These are phyloP conservation scores for Combretum micranthum DNA, from an alignment of 345 rosid species.

Conservation along the genomic window DNA sequence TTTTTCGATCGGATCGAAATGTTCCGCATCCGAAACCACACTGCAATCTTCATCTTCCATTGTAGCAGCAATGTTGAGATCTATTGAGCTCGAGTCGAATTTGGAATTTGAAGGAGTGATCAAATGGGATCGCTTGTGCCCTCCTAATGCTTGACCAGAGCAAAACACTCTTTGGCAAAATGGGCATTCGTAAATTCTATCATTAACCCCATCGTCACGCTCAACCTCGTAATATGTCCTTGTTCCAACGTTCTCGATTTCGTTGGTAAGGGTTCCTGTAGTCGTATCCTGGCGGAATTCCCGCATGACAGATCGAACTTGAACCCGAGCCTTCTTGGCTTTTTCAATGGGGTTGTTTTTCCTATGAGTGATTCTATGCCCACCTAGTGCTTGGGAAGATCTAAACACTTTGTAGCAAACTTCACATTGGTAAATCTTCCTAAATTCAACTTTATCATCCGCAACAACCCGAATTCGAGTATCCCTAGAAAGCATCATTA, in stretches of 20 bases:
- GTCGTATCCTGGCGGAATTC: no score
- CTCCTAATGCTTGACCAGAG: slow-evolving; percentile 33
- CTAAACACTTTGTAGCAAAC: neutral
- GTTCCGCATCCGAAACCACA: slow-evolving; percentile 21
- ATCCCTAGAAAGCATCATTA: slow-evolving; percentile 27
- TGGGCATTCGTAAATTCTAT: slow-evolving; percentile 23
- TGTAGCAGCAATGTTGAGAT: slow-evolving; percentile 32
- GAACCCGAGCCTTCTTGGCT: neutral
- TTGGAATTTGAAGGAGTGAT: neutral
- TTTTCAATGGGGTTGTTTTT: neutral
- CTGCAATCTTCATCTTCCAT: slow-evolving; percentile 26
- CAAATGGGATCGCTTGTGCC: slow-evolving; percentile 27
- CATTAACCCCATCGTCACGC: neutral
- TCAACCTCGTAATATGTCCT: no score
- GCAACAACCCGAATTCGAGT: slow-evolving; percentile 2
- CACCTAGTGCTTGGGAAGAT: neutral
- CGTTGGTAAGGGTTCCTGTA: no score
- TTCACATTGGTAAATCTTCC: neutral
- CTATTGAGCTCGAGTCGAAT: slow-evolving; percentile 10
- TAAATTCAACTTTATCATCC: neutral
- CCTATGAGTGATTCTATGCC: neutral
- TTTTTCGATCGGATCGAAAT: no score
- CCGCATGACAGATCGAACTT: no score
- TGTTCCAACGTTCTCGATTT: no score
- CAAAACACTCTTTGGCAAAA: slow-evolving; percentile 22